Evolutionary conservation across 1,139 yeast genomes (phyloP), one percentile per base, ranked within the genome.

Genomic region (Tardiomyces blankii): DNA sequence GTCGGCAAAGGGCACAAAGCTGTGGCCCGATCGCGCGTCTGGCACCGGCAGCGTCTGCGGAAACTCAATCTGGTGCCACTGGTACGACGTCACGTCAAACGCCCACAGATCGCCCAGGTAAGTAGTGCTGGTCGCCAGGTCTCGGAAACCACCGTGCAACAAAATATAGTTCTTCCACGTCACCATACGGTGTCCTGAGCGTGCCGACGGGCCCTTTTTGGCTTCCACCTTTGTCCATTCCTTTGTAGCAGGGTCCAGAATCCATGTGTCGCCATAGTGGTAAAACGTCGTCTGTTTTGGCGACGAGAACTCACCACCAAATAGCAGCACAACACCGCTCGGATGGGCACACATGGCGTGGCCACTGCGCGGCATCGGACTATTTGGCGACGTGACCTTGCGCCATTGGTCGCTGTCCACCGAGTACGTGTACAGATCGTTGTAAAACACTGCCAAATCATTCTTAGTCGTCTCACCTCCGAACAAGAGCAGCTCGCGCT

Each of bases 221-320:
- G 70, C 69, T 47, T 91, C 97, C 7, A 88, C 68, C 59, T 88
- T 88, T 21, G 85, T 73, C 97, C 97, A 91, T 64, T 88, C 96
- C 57, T 85, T 87, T 14, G 82, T 71, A 30, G 76, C 79, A 1
- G 89, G 77, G 58, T 91, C 97, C 50, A 91, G 68, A 45, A 89
- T 72, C 97, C 97, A 91, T 2, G 96, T 83, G 60, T 91, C 98
- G 18, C 96, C 93, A 62, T 87, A 91, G 64, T 91, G 98, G 63
- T 91, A 93, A 63, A 91, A 91, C 0, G 96, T 87, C 44, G 88
- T 80, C 64, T 91, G 98, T 59, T 89, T 91, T 2, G 97, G 97
- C 7, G 95, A 85, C 1, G 96, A 86, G 57, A 91, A 91, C 64
- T 91, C 98, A 54, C 98, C 98, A 45, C 97, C 98, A 68, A 87